These are phyloP conservation scores for Naegleria lovaniensis DNA, from an alignment of 208 protist species.

Conservation along the genomic window DNA sequence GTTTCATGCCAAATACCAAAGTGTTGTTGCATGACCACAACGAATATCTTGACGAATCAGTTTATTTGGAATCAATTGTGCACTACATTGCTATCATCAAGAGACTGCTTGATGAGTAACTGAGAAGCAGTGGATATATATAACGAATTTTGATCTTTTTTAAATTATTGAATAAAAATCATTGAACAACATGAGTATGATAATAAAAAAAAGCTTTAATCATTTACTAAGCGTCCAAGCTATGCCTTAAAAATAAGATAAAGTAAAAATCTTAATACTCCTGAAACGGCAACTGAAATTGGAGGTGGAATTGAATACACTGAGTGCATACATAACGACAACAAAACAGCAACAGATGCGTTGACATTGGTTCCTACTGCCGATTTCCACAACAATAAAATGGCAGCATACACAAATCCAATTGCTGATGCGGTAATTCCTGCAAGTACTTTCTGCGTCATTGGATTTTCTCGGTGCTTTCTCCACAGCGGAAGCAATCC, in stretches of 20 bases:
- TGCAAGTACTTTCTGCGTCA: background rate
- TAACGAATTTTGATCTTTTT: too few relatives aligned
- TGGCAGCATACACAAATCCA: background rate
- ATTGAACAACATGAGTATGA: too few relatives aligned
- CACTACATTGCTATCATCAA: background rate
- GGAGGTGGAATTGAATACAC: background rate
- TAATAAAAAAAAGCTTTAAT: too few relatives aligned
- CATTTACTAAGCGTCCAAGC: too few relatives aligned
- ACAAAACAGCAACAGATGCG: background rate
- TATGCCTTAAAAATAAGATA: background rate
- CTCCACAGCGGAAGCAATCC: background rate
- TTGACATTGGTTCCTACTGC: background rate
- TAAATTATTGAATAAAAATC: too few relatives aligned
- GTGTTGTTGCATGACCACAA: constrained; percentile 74
- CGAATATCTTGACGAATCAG: constrained; percentile 53
- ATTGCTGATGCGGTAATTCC: background rate
- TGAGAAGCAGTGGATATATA: too few relatives aligned
- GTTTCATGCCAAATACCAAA: constrained; percentile 55
- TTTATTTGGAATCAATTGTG: constrained; percentile 50
- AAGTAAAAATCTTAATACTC: background rate
- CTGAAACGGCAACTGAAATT: background rate
- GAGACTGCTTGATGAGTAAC: background rate
- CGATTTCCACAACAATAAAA: background rate
- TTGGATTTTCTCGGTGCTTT: background rate
- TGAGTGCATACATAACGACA: background rate